phyloP scores from a whole-genome alignment of 2,329 filamentous ascomycete genomes.

The Venturia nashicola region DNA sequence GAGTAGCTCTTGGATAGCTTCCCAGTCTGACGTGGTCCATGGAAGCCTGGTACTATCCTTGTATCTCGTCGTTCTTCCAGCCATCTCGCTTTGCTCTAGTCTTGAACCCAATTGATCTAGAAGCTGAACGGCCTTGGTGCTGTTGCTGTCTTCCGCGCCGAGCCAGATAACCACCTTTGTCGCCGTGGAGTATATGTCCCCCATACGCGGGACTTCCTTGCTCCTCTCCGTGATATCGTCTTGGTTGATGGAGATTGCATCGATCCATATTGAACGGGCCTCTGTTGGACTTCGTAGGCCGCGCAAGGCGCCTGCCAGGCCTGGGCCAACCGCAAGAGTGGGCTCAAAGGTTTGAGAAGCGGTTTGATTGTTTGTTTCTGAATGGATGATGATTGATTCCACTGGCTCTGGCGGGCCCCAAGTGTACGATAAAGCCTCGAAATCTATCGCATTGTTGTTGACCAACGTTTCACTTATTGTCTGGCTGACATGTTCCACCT shows the following conservation, averaged over 20 bases:
- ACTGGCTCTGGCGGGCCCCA: too few relatives aligned
- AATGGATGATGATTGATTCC: too few relatives aligned
- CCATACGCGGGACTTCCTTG: constrained; percentile 15
- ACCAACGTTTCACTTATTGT: too few relatives aligned
- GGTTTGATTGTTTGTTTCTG: too few relatives aligned
- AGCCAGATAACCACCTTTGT: constrained; percentile 12
- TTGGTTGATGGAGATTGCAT: constrained; percentile 17
- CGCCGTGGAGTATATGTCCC: constrained; percentile 14
- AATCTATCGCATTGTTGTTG: too few relatives aligned
- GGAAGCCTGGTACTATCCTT: not conserved
- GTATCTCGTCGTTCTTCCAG: not conserved
- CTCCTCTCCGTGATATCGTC: constrained; percentile 13
- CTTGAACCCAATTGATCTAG: not conserved
- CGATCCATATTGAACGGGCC: not conserved
- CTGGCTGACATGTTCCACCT: too few relatives aligned
- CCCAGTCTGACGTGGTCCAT: not conserved
- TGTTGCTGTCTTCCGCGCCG: not conserved
- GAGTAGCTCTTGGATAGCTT: not conserved
- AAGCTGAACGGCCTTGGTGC: not conserved
- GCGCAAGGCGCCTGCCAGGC: too few relatives aligned
- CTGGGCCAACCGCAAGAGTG: too few relatives aligned
- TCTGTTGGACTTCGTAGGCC: too few relatives aligned
- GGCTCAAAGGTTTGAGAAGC: too few relatives aligned
- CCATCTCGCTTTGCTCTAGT: not conserved
- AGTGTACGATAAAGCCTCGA: too few relatives aligned